These are phyloP conservation scores for Populus hybrid DNA, from an alignment of 441 rosid genomes.

Conservation along the genomic window DNA sequence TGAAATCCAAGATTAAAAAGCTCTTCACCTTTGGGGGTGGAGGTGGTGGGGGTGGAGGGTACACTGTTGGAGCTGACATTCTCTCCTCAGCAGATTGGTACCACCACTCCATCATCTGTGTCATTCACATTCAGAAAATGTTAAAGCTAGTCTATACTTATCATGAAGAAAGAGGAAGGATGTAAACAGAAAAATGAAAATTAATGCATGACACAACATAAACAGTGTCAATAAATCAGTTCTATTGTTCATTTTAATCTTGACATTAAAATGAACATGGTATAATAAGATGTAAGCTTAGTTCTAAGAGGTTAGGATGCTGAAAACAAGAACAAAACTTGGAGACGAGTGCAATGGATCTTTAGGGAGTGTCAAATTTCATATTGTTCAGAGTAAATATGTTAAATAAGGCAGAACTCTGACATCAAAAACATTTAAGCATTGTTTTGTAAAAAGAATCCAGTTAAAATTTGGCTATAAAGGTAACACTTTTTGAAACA, in stretches of 20 bases:
- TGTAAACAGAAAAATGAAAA: background rate
- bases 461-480: background rate
- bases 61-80: conserved; percentile 97
- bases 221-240: conserved; percentile 1
- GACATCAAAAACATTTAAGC: background rate
- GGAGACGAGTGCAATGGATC: background rate
- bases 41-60: conserved; percentile 98
- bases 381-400: background rate
- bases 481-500: background rate
- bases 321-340: background rate
- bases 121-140: background rate
- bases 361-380: background rate
- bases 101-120: conserved; percentile 99
- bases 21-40: conserved; percentile 81
- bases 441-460: background rate
- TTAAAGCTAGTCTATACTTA: background rate
- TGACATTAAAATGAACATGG: background rate
- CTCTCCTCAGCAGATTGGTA: conserved; percentile 99
- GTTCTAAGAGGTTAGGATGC: background rate
- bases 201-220: background rate
- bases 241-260: background rate
- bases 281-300: background rate
- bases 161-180: background rate
- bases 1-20: background rate
- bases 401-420: background rate